Base-by-base conservation (phyloP, 2,329 filamentous ascomycete species). In the Aspergillus hiratsukae region DNA sequence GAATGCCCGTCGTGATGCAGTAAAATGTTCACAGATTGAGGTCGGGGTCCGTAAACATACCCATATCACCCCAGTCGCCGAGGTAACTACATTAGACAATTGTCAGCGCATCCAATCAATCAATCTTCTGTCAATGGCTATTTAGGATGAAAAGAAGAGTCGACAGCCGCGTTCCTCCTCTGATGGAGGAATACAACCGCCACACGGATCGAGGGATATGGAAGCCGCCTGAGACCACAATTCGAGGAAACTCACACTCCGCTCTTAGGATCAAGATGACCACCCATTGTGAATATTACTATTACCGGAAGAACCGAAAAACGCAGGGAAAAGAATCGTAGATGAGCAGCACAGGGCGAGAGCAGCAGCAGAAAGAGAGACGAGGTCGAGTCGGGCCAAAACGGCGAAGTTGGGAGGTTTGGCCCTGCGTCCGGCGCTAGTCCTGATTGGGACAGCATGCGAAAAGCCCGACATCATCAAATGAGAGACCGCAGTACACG, bases 41-140 rank as follows among this genome's bases (percentile, higher is more conserved):
- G 49, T 57, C 43, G 54, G 65, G 58, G 50, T 31, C 57, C n/a
- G 57, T 56, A 64, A 64, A 84, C 85, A 80, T 84, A 91, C 88
- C 89, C 64, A 92, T 78, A 69, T 80, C 78, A 69, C 89, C 89
- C 88, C 89, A 93, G 75, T 77, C 77, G 66, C 89, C 89, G 58
- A 92, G 78, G 76, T 80, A 91, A 73, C 89, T 92, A 67, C 64
- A 61, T 21, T 59, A 58, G 54, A 27, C 52, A 49, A 52, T 28
- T 46, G 62, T 76, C 59, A 74, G 69, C 58, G 49, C 52, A 49
- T 54, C 40, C 21, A 27, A 35, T 23, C 23, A 46, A 25, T 14
- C 21, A 25, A 46, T 14, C 10, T 23, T 27, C 21, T n/a, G 11
- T 19, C 21, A 23, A 25, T 25, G 21, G 43, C 21, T 23, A 46